Conservation (phyloP, 2,329 filamentous ascomycete species). For the Sporothrix globosa region DNA sequence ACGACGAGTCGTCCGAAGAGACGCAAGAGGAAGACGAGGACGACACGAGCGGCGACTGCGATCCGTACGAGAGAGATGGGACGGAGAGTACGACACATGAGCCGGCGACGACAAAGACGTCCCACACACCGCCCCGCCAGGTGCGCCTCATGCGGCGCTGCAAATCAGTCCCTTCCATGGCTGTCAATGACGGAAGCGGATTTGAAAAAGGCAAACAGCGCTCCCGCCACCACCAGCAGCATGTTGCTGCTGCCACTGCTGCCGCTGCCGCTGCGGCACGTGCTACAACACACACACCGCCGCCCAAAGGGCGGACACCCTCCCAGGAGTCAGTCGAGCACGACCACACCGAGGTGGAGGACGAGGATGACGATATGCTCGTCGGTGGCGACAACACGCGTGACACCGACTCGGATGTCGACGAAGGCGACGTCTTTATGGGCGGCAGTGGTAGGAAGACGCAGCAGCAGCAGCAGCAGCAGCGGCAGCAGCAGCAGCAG, state of each 20-base stretch:
- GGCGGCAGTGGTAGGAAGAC: not conserved
- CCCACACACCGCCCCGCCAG: not conserved
- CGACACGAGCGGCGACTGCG: conserved; percentile 26
- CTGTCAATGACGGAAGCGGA: not conserved
- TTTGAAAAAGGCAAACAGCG: not conserved
- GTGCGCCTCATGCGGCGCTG: conserved; percentile 12
- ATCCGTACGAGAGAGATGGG: not conserved
- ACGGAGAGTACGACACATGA: not conserved
- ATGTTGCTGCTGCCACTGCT: not conserved
- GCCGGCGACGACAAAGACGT: not conserved
- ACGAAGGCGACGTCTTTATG: conserved; percentile 28
- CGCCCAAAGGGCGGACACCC: not conserved
- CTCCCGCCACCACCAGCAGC: not conserved
- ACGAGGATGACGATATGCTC: not conserved
- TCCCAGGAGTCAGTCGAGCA: conserved; percentile 23
- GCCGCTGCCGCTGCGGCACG: no score
- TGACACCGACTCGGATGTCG: conserved; percentile 1
- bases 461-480: no score
- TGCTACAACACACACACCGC: not conserved
- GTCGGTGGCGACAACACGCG: not conserved
- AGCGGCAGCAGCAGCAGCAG: no score
- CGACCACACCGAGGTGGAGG: conserved; percentile 25
- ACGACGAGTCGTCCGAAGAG: conserved; percentile 25
- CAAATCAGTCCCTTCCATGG: conserved; percentile 12
- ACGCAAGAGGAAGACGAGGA: conserved; percentile 2